These are phyloP conservation scores for Coprinopsis sp. DNA, from an alignment of 768 basidiomycete genomes.

Conservation along the genomic window DNA sequence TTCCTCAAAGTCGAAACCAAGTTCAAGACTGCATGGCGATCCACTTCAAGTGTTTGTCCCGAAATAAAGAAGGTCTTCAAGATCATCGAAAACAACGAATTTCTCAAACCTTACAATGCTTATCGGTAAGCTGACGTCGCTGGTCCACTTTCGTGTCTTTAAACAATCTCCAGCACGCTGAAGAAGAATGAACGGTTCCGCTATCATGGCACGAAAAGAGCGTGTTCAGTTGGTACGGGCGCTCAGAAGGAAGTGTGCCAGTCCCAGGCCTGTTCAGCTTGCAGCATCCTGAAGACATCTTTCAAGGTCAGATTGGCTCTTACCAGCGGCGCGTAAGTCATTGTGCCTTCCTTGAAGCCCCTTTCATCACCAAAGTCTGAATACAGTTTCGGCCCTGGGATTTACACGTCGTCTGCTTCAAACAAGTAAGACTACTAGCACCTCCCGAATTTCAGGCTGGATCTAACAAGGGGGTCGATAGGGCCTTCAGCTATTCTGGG, in stretches of 20 bases:
- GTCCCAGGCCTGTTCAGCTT: slow-evolving; percentile 19
- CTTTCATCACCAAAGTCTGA: not conserved
- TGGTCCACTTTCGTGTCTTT: not conserved
- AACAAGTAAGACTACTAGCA: slow-evolving; percentile 22
- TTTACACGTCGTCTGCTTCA: slow-evolving; percentile 22
- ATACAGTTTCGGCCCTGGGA: slow-evolving; percentile 5
- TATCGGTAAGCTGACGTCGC: slow-evolving; percentile 9
- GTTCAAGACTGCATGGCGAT: slow-evolving; percentile 14
- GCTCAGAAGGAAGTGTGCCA: slow-evolving; percentile 22
- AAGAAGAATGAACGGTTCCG: slow-evolving; percentile 27
- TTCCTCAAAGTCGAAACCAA: slow-evolving; percentile 14
- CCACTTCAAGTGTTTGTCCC: slow-evolving; percentile 3
- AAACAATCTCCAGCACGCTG: slow-evolving; percentile 10
- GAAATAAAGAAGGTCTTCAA: slow-evolving; percentile 13
- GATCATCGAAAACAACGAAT: slow-evolving; percentile 13
- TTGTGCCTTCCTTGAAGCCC: not conserved
- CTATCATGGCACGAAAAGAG: slow-evolving; percentile 26
- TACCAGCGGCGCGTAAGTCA: slow-evolving; percentile 23
- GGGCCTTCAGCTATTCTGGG: slow-evolving; percentile 20
- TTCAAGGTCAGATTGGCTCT: slow-evolving; percentile 28
- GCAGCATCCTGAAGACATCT: slow-evolving; percentile 26
- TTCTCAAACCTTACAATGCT: slow-evolving; percentile 13
- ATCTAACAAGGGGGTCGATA: slow-evolving; percentile 5
- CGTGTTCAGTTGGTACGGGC: slow-evolving; percentile 22
- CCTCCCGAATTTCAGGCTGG: not conserved